Percentiles rank a stretch among this genome's conserved stretches.
Conservation (phyloP, 441 rosid species). For the Populus hybrid region DNA sequence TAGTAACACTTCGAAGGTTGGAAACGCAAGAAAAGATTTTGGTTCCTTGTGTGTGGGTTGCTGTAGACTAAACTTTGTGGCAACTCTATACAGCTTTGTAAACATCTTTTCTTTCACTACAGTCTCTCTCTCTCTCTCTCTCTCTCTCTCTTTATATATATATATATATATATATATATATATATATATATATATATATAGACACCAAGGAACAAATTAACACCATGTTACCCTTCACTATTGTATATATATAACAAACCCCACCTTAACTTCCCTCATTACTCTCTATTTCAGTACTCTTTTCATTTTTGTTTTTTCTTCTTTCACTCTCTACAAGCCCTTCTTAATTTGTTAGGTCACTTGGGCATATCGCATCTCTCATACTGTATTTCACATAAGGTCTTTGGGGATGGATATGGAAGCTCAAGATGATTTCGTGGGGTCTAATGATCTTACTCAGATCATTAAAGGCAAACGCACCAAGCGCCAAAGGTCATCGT, state of each 20-base stretch:
- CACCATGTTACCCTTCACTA: slow-evolving; percentile 29
- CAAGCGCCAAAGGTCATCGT: slow-evolving; percentile 62
- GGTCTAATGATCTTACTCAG: background rate
- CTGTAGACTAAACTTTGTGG: background rate
- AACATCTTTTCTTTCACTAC: background rate
- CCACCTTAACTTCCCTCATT: slow-evolving; percentile 25
- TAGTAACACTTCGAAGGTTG: slow-evolving; percentile 20
- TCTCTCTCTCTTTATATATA: too few species aligned
- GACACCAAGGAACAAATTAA: slow-evolving; percentile 23
- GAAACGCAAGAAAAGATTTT: slow-evolving; percentile 12
- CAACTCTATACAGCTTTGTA: background rate
- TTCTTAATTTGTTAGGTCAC: slow-evolving; percentile 26
- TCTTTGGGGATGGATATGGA: background rate
- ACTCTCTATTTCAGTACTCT: background rate
- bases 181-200: too few species aligned
- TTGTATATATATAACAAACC: slow-evolving; percentile 21
- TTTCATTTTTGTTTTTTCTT: background rate
- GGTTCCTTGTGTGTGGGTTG: slow-evolving; percentile 1
- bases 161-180: too few species aligned
- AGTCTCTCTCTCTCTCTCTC: too few species aligned
- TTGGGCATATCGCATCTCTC: background rate
- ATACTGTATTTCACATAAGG: background rate
- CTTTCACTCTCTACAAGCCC: background rate
- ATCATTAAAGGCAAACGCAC: slow-evolving; percentile 67
- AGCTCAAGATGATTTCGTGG: slow-evolving; percentile 7